Conservation (phyloP, 208 protist species). For the Willaertia magna region DNA sequence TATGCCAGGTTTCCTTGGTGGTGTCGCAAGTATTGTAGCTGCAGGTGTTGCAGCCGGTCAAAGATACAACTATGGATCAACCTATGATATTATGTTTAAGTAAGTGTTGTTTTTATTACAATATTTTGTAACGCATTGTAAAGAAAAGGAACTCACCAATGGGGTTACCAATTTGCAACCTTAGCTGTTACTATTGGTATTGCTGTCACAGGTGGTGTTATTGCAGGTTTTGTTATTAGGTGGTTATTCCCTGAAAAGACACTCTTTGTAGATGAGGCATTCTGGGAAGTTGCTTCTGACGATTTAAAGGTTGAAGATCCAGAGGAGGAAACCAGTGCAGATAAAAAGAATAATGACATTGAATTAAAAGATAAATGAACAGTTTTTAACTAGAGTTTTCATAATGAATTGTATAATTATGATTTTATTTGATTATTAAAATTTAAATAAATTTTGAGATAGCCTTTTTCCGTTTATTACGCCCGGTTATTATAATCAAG, state of each 20-base stretch:
- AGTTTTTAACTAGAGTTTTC: too few relatives aligned
- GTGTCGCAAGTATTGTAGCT: slow-evolving; percentile 16
- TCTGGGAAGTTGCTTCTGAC: neutral
- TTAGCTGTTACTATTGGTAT: neutral
- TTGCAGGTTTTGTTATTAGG: neutral
- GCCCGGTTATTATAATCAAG: too few relatives aligned
- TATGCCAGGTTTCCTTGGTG: slow-evolving; percentile 30
- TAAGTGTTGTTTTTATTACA: neutral
- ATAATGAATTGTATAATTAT: too few relatives aligned
- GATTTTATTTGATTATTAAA: too few relatives aligned
- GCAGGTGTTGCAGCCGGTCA: slow-evolving; percentile 6
- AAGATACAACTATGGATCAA: neutral
- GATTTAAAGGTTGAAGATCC: neutral
- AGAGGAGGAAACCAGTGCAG: neutral
- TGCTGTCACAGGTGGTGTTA: neutral
- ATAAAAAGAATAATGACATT: neutral
- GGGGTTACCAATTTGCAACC: neutral
- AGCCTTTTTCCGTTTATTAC: too few relatives aligned
- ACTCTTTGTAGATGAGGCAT: neutral
- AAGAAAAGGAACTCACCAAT: neutral
- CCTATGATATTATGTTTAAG: neutral
- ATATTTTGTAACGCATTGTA: neutral
- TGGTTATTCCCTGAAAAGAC: neutral
- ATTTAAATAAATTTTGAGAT: too few relatives aligned
- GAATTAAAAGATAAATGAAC: too few relatives aligned